phyloP scores from a whole-genome alignment of 805 yeast genomes.

The Hemisphaericaspora nanyangensis region DNA sequence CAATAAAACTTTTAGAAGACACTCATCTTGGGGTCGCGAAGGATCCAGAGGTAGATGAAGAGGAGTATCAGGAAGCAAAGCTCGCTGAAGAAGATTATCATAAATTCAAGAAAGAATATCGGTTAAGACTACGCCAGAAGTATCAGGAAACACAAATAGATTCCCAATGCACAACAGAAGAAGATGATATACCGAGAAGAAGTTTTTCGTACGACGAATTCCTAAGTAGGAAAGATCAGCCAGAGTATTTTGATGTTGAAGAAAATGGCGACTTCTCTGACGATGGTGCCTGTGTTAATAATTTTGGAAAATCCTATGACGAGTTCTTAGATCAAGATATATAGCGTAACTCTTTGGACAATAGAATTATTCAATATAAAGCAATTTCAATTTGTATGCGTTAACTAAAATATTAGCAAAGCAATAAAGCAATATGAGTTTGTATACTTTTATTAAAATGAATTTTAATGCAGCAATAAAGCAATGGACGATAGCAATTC shows the following conservation, averaged over 20 bases:
- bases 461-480: too few relatives aligned
- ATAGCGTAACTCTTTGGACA: conserved; percentile 20
- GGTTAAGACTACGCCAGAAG: neutral
- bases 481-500: too few relatives aligned
- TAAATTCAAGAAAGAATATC: conserved; percentile 12
- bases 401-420: too few relatives aligned
- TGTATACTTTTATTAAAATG: too few relatives aligned
- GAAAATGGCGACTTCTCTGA: conserved; percentile 27
- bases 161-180: neutral
- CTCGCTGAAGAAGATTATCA: conserved; percentile 16
- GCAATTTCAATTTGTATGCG: too few relatives aligned
- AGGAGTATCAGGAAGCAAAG: conserved; percentile 11
- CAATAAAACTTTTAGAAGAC: conserved; percentile 46
- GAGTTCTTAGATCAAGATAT: conserved; percentile 24
- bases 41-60: conserved; percentile 16
- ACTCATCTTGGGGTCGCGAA: conserved; percentile 48
- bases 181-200: neutral
- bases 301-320: conserved; percentile 34
- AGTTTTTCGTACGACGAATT: conserved; percentile 27
- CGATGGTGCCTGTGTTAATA: conserved; percentile 29
- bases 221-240: conserved; percentile 33
- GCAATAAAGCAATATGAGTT: too few relatives aligned
- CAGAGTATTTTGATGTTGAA: conserved; percentile 35
- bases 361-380: too few relatives aligned
- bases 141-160: too few relatives aligned